phyloP scores from a whole-genome alignment of 2,329 filamentous ascomycete species.

The Pseudogymnoascus sp. region DNA sequence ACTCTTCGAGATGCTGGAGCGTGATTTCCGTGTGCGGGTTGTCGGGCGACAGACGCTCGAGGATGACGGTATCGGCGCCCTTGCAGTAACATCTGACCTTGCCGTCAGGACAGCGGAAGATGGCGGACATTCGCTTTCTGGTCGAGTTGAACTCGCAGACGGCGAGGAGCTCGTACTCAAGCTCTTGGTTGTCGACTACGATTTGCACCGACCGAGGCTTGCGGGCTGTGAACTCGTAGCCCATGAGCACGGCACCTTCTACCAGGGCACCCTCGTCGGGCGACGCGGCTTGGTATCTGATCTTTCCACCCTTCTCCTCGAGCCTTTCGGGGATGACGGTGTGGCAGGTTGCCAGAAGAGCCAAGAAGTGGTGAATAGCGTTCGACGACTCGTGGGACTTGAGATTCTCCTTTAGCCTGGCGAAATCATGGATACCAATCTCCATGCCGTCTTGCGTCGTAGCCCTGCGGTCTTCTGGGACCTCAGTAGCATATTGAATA shows the following conservation, averaged over 20 bases:
- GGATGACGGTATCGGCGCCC: constrained; percentile 93
- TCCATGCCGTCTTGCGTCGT: constrained; percentile 71
- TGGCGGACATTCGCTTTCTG: constrained; percentile 94
- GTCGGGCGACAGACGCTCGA: constrained; percentile 77
- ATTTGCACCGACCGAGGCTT: constrained; percentile 87
- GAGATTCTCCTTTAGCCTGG: constrained; percentile 53
- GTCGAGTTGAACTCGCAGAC: constrained; percentile 99
- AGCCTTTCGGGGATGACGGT: constrained; percentile 91
- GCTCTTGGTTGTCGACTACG: constrained; percentile 61
- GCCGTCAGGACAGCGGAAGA: constrained; percentile 92
- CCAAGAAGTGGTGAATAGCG: constrained; percentile 77
- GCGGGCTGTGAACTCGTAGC: constrained; percentile 84
- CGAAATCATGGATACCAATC: constrained; percentile 64
- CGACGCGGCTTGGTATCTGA: constrained; percentile 97
- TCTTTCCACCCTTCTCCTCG: constrained; percentile 67
- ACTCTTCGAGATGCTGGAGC: constrained; percentile 92
- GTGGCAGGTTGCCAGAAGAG: constrained; percentile 83
- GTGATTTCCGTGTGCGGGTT: constrained; percentile 88
- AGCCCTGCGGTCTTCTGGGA: constrained; percentile 82
- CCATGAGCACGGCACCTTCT: constrained; percentile 76
- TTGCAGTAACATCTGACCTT: constrained; percentile 93
- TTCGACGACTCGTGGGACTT: constrained; percentile 48
- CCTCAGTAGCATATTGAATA: constrained; percentile 85
- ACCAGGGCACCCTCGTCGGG: constrained; percentile 97
- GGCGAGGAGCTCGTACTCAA: constrained; percentile 83